Evolutionary conservation across 257 asterid species (phyloP), one percentile per base, ranked within the genome.

Genomic region (Solanum virginianum): DNA sequence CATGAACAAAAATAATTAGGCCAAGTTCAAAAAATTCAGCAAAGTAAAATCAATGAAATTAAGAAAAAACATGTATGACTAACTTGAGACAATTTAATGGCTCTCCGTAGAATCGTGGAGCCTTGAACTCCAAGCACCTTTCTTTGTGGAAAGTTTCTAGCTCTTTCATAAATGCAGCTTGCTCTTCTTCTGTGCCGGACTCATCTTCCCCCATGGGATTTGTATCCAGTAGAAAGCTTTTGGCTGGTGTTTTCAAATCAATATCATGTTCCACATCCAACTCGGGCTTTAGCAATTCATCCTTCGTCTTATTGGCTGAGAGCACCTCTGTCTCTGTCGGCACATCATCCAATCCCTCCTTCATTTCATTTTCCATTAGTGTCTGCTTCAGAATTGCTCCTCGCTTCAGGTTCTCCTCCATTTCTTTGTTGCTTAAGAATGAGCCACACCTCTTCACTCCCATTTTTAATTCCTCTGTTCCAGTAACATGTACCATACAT

Each of bases 1-100:
- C 65, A 80, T 24, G 85, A 80, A 85, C 22, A 57, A 62, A 74
- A 51, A 39, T 85, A 24, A 65, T 70, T 43, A 82, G 63, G 13
- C 59, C 55, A 22, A 81, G 68, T 36, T 65, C 68, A 53, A 63
- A 49, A 66, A 51, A 41, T 43, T 17, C 57, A 47, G 41, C 51
- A 85, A 69, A 10, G 66, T 45, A 54, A 62, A 62, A 54, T 51
- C 75, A 15, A 41, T 29, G 63, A 83, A 41, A 71, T 36, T 7
- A 26, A 81, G 81, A 74, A 88, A 88, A 26, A 20, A 8, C 84
- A 87, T 26, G 55, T 14, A 49, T 77, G n/a, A 87, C 89, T 89
- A 88, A 95, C 99, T 95, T 95, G 84, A 95, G 98, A 90, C 95
- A 92, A 87, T 95, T 95, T 82, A 95, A 88, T 22, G 96, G 98